These are phyloP conservation scores for Aquanectria penicillioides DNA, from an alignment of 2,329 filamentous ascomycete species.

Conservation along the genomic window DNA sequence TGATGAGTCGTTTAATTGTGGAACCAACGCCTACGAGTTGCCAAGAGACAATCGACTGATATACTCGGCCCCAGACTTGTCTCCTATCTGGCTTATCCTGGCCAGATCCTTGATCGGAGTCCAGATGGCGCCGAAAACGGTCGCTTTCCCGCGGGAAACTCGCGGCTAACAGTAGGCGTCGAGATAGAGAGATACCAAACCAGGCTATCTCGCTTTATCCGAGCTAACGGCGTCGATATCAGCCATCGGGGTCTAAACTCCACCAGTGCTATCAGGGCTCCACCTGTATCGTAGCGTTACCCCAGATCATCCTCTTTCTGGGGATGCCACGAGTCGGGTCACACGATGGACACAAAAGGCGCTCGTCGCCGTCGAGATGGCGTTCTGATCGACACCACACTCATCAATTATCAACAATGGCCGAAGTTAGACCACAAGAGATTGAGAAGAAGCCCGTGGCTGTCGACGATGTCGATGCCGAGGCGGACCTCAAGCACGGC, in stretches of 20 bases:
- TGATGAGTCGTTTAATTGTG: too few species aligned
- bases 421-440: conserved; percentile 29
- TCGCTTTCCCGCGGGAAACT: conserved; percentile 6
- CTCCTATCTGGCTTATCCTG: conserved; percentile 31
- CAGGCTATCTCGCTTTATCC: conserved; percentile 19
- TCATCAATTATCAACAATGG: conserved; percentile 21
- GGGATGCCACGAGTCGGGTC: conserved; percentile 26
- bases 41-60: not conserved
- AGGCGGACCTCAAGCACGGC: conserved; percentile 39
- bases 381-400: not conserved
- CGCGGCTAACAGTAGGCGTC: not conserved
- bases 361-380: conserved; percentile 11
- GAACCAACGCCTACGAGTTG: too few species aligned
- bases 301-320: conserved; percentile 31
- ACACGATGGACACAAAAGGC: conserved; percentile 29
- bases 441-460: conserved; percentile 37
- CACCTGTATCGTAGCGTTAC: conserved; percentile 28
- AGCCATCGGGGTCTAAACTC: not conserved
- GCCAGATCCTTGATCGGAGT: too few species aligned
- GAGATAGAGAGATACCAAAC: conserved; percentile 19
- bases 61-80: conserved; percentile 19
- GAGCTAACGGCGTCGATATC: conserved; percentile 14
- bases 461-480: conserved; percentile 31
- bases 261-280: conserved; percentile 33
- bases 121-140: not conserved